A percentile compares a stretch with the other conserved stretches of the same genome.
Conservation (phyloP, 78 protist species). For the Creolimax fragrantissima region DNA sequence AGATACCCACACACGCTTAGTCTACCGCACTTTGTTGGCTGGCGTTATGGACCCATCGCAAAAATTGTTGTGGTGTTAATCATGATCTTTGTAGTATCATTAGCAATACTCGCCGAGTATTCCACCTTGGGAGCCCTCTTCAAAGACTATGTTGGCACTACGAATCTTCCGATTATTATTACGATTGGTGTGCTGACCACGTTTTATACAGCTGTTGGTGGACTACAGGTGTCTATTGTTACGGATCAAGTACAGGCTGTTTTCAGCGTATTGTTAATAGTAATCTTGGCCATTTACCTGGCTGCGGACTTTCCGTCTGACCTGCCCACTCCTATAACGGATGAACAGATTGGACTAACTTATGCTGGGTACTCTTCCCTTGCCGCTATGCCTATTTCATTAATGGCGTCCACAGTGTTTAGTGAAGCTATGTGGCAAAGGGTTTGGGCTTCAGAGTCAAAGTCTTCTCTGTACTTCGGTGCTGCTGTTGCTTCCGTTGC, state of each 20-base stretch:
- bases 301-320: not conserved
- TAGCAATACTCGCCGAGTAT: slow-evolving; percentile 13
- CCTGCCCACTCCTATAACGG: not conserved
- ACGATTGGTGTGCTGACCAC: not conserved
- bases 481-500: not conserved
- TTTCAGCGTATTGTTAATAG: not conserved
- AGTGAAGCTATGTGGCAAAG: slow-evolving; percentile 27
- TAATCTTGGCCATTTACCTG: not conserved
- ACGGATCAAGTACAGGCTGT: slow-evolving; percentile 12
- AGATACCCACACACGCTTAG: not conserved
- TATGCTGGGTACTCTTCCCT: slow-evolving; percentile 12
- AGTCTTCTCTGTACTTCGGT: not conserved
- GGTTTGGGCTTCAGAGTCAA: slow-evolving; percentile 24
- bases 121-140: slow-evolving; percentile 17
- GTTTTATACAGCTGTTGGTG: slow-evolving; percentile 11
- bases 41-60: not conserved
- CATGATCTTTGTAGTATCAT: not conserved
- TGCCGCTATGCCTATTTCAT: slow-evolving; percentile 12
- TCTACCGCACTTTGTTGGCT: not conserved
- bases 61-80: not conserved
- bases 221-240: not conserved
- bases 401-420: not conserved
- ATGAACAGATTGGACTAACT: not conserved
- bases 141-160: slow-evolving; percentile 18
- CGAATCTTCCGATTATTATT: not conserved